These are phyloP conservation scores for Gentiana dahurica DNA, from an alignment of 257 asterid species.

Conservation along the genomic window DNA sequence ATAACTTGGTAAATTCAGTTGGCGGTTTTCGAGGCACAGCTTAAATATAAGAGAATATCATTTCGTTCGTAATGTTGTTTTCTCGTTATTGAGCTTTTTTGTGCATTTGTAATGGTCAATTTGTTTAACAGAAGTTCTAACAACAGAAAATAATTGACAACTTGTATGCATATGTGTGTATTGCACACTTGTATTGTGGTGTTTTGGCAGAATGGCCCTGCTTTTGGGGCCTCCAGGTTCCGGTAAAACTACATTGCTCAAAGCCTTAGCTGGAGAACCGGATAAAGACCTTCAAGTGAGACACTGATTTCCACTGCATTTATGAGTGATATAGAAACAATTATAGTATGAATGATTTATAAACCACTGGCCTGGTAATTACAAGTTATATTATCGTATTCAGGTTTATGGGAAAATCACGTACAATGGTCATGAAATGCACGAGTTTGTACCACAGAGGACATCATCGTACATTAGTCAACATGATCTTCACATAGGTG, in stretches of 20 bases:
- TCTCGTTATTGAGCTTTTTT: too few relatives aligned
- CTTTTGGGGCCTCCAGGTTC: slow-evolving; percentile 92
- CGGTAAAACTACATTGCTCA: slow-evolving; percentile 76
- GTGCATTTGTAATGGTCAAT: too few relatives aligned
- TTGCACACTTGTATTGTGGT: neutral
- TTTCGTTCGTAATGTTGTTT: too few relatives aligned
- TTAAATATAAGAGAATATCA: too few relatives aligned
- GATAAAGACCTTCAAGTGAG: slow-evolving; percentile 53
- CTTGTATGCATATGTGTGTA: too few relatives aligned
- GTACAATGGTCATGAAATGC: slow-evolving; percentile 9
- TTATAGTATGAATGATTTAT: too few relatives aligned
- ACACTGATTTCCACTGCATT: neutral
- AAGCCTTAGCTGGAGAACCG: slow-evolving; percentile 86
- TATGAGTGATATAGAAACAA: neutral
- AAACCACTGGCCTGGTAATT: neutral
- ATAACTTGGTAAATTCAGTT: too few relatives aligned
- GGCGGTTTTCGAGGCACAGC: too few relatives aligned
- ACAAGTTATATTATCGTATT: neutral
- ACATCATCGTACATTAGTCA: slow-evolving; percentile 5
- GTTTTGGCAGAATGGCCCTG: slow-evolving; percentile 47
- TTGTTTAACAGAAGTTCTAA: too few relatives aligned
- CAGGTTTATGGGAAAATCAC: slow-evolving; percentile 7
- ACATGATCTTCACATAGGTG: slow-evolving; percentile 6
- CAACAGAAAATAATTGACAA: too few relatives aligned
- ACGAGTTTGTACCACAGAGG: slow-evolving; percentile 7